Evolutionary conservation across 1,139 yeast species (phyloP).

Genomic region (Wickerhamomyces sp.): DNA sequence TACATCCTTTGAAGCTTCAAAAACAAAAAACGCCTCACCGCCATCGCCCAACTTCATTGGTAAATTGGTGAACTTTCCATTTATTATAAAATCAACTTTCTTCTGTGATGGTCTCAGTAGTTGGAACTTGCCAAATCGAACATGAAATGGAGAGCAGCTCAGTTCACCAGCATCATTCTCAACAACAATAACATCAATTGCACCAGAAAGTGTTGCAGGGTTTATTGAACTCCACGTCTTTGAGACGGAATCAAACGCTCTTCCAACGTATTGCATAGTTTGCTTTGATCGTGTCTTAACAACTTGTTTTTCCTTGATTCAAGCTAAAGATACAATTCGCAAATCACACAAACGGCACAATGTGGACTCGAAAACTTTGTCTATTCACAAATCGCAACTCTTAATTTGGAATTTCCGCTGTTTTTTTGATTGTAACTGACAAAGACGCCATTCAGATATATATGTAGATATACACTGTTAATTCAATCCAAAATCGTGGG

Average conservation of each 20-base stretch:
- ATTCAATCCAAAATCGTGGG: too few species aligned
- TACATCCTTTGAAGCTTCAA: constrained; percentile 63
- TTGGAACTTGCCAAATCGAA: constrained; percentile 92
- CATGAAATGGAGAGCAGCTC: constrained; percentile 95
- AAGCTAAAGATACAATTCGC: too few species aligned
- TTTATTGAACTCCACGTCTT: constrained; percentile 96
- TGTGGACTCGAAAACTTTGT: too few species aligned
- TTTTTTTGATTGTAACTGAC: too few species aligned
- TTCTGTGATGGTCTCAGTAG: constrained; percentile 93
- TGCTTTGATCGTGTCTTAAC: not conserved
- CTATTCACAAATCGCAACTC: too few species aligned
- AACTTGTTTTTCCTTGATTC: too few species aligned
- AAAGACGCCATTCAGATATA: too few species aligned
- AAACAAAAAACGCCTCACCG: constrained; percentile 97
- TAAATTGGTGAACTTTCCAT: constrained; percentile 73
- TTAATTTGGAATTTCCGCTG: too few species aligned
- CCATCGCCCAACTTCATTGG: constrained; percentile 98
- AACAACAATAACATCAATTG: constrained; percentile 95
- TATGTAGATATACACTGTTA: too few species aligned
- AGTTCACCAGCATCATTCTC: constrained; percentile 82
- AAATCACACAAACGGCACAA: too few species aligned
- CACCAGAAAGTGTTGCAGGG: constrained; percentile 95
- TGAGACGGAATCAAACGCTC: constrained; percentile 91
- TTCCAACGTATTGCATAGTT: constrained; percentile 89
- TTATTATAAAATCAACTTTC: constrained; percentile 84